Evolutionary conservation across 495 filamentous ascomycete genomes (phyloP).

Genomic region (Trichoderma reesei): DNA sequence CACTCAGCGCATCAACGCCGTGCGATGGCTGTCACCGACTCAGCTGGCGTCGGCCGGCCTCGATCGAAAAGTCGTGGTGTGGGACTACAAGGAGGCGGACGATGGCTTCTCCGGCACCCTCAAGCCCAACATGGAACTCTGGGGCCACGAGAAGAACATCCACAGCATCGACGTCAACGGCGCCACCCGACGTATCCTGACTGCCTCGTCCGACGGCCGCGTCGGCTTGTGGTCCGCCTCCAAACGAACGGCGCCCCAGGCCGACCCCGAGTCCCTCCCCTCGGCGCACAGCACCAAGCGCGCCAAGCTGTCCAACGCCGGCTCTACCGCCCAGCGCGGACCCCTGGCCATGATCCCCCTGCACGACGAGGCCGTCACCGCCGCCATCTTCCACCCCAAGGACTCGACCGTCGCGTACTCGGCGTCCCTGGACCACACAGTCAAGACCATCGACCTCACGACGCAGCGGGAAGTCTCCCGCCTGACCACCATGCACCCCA

Average conservation of each 20-base stretch:
- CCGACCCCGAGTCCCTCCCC: constrained; percentile 55
- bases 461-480: constrained; percentile 66
- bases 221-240: constrained; percentile 78
- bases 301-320: constrained; percentile 59
- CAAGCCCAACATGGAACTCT: constrained; percentile 70
- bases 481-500: constrained; percentile 67
- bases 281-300: constrained; percentile 58
- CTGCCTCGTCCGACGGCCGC: constrained; percentile 68
- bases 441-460: constrained; percentile 84
- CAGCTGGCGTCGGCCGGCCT: constrained; percentile 71
- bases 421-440: constrained; percentile 74
- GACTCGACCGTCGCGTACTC: constrained; percentile 88
- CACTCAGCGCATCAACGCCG: constrained; percentile 63
- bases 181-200: constrained; percentile 65
- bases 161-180: constrained; percentile 71
- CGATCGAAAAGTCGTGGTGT: constrained; percentile 75
- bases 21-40: constrained; percentile 65
- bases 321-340: constrained; percentile 62
- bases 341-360: constrained; percentile 61
- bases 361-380: constrained; percentile 63
- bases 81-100: constrained; percentile 67
- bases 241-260: constrained; percentile 61
- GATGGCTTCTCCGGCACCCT: constrained; percentile 52
- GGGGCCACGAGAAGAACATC: constrained; percentile 69
- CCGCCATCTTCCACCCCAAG: constrained; percentile 68